phyloP scores from a whole-genome alignment of 2,329 filamentous ascomycete genomes.

The Paramyrothecium roridum region DNA sequence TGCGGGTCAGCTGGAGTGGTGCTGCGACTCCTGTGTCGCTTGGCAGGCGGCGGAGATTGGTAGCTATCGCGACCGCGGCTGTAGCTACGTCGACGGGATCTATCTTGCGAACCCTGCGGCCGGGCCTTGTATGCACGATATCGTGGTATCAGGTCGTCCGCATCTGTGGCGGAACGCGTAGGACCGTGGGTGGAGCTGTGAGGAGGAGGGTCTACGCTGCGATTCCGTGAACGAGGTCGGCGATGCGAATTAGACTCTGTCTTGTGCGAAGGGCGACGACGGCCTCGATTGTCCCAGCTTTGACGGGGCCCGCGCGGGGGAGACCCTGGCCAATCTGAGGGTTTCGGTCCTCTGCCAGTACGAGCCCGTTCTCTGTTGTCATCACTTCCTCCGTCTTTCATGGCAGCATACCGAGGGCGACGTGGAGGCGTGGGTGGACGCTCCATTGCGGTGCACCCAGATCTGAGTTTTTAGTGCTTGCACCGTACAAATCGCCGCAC shows the following conservation, averaged over 20 bases:
- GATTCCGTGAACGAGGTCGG: constrained; percentile 34
- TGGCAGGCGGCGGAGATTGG: constrained; percentile 34
- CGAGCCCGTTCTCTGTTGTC: constrained; percentile 33
- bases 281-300: constrained; percentile 21
- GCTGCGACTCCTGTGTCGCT: constrained; percentile 39
- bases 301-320: constrained; percentile 26
- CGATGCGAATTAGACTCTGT: constrained; percentile 29
- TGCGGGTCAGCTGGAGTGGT: constrained; percentile 32
- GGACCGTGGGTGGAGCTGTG: constrained; percentile 22
- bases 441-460: constrained; percentile 21
- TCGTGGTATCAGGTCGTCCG: constrained; percentile 34
- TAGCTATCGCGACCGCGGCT: constrained; percentile 27
- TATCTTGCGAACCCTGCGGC: constrained; percentile 24
- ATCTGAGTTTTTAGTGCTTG: constrained; percentile 37
- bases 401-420: constrained; percentile 36
- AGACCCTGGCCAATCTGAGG: constrained; percentile 27
- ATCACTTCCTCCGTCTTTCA: constrained; percentile 35
- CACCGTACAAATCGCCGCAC: constrained; percentile 32
- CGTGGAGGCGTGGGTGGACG: constrained; percentile 27
- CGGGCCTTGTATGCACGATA: constrained; percentile 29
- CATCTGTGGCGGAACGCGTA: constrained; percentile 22
- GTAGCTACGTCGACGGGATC: constrained; percentile 28
- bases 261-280: constrained; percentile 28
- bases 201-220: constrained; percentile 27
- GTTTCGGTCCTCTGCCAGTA: constrained; percentile 28